Conservation (phyloP, 2,329 filamentous ascomycete species). For the Calonectria leucothoes region DNA sequence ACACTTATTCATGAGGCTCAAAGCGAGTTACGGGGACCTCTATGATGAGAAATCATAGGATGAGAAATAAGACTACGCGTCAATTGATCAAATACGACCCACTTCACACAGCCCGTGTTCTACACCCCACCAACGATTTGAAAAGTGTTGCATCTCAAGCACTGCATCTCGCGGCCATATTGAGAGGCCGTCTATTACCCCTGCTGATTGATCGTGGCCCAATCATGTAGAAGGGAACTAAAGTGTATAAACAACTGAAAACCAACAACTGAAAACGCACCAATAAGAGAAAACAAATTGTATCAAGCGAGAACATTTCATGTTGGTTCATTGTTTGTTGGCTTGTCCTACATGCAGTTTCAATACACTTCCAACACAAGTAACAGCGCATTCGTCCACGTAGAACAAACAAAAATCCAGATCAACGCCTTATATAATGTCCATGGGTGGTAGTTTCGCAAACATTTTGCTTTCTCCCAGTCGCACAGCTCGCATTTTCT, state of each 20-base stretch:
- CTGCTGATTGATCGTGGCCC: neutral
- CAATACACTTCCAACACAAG: neutral
- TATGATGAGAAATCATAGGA: conserved; percentile 56
- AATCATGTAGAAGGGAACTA: neutral
- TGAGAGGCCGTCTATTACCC: neutral
- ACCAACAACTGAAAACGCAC: neutral
- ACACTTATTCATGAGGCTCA: conserved; percentile 71
- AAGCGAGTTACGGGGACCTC: conserved; percentile 67
- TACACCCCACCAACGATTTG: neutral
- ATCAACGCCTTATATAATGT: neutral
- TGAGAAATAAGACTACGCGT: neutral
- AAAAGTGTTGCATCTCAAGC: neutral
- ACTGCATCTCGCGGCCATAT: neutral
- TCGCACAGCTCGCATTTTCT: neutral
- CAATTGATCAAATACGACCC: neutral
- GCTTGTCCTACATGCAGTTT: neutral
- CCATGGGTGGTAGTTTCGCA: neutral
- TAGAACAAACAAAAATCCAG: neutral
- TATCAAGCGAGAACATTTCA: neutral
- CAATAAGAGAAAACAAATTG: neutral
- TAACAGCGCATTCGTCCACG: neutral
- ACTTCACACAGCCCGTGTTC: neutral
- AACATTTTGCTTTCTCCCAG: neutral
- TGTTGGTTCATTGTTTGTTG: neutral
- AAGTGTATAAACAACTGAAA: neutral